Percentiles rank a stretch among this genome's conserved stretches.
These are phyloP conservation scores for Clavispora phyllophila DNA, from an alignment of 805 yeast species.

Conservation along the genomic window DNA sequence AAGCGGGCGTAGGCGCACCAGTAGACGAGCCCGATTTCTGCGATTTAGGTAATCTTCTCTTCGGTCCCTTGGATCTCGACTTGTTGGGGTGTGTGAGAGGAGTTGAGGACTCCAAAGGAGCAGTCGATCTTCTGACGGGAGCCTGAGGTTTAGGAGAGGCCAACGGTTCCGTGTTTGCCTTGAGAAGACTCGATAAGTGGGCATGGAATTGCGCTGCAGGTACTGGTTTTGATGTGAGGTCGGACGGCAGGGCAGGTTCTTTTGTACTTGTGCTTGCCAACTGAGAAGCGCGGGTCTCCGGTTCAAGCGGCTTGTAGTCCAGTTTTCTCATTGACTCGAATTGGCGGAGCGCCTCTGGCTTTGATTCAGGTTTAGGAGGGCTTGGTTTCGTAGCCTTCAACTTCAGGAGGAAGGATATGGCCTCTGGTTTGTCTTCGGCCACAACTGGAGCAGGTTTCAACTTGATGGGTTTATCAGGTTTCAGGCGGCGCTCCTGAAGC, in stretches of 20 bases:
- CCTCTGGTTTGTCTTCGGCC: background rate
- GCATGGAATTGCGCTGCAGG: slow-evolving; percentile 5
- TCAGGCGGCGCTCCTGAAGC: background rate
- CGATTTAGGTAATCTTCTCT: slow-evolving; percentile 40
- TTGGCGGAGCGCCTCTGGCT: slow-evolving; percentile 1
- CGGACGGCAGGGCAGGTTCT: background rate
- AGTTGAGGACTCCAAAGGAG: background rate
- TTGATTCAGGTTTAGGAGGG: background rate
- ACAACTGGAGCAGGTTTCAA: background rate
- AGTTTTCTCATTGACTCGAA: background rate
- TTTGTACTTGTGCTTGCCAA: background rate
- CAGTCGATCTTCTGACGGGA: background rate
- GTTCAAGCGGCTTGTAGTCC: background rate
- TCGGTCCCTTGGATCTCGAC: slow-evolving; percentile 48
- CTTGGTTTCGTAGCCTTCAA: slow-evolving; percentile 3
- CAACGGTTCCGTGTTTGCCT: slow-evolving; percentile 26
- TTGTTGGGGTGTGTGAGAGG: slow-evolving; percentile 43
- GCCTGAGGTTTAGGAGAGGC: background rate
- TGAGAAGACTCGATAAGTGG: slow-evolving; percentile 22
- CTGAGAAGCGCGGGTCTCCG: background rate
- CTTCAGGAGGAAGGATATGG: background rate
- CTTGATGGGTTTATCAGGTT: background rate
- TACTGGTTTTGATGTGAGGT: background rate
- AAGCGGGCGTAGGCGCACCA: background rate
- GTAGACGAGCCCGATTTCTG: background rate